Percentiles rank a stretch among this genome's conserved stretches.
Conservation (phyloP, 768 basidiomycete genomes). For the Rhodotorula babjevae region DNA sequence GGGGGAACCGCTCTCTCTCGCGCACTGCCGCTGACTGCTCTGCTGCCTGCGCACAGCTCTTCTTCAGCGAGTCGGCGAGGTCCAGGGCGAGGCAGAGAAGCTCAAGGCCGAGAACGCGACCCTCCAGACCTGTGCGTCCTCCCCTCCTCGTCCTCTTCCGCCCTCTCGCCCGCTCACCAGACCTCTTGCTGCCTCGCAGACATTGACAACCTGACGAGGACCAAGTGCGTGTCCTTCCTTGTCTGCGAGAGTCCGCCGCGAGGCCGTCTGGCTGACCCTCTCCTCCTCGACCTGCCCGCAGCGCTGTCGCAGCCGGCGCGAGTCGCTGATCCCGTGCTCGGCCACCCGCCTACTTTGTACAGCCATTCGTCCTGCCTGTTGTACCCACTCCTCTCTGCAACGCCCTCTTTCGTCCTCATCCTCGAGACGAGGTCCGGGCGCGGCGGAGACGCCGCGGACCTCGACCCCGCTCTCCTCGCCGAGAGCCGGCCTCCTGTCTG, state of each 20-base stretch:
- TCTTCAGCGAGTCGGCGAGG: constrained; percentile 12
- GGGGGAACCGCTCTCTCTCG: background rate
- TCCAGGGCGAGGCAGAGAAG: constrained; percentile 31
- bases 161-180: background rate
- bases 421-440: no score
- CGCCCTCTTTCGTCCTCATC: no score
- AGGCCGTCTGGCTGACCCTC: background rate
- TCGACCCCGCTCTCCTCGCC: no score
- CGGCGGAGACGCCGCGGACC: no score
- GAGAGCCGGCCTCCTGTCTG: no score
- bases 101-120: constrained; percentile 33
- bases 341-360: no score
- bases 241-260: background rate
- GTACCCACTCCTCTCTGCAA: background rate
- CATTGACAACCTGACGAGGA: constrained; percentile 35
- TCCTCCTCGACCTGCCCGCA: background rate
- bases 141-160: background rate
- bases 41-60: constrained; percentile 1
- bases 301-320: constrained; percentile 13
- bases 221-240: constrained; percentile 7
- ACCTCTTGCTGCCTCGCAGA: background rate
- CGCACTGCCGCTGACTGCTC: background rate
- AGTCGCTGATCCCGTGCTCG: background rate
- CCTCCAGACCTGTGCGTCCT: constrained; percentile 29
- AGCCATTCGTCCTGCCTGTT: background rate